Evolutionary conservation across 805 yeast species (phyloP), one percentile per base, ranked within the genome.

Genomic region (Blastobotrys americana): DNA sequence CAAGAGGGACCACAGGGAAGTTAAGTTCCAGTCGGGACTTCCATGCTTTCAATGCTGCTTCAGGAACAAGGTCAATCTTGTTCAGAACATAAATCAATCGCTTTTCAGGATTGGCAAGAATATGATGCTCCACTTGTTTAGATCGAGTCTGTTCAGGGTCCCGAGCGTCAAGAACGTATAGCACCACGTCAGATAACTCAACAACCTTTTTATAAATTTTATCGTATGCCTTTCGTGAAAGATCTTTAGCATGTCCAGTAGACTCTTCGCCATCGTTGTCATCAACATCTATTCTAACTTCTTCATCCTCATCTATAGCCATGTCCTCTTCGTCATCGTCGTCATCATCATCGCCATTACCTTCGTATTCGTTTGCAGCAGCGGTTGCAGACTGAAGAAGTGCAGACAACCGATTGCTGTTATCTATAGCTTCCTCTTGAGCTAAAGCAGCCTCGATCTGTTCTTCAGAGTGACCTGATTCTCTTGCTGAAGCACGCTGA

Each of bases 81-180:
- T 93, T 93, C 55, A 93, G 69, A 37, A 90, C 76, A 55, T 88
- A 76, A 45, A 93, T 84, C 51, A 93, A 73, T 59, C 97, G 77
- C 65, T 93, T 93, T 43, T 80, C 79, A 48, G 84, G 84, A 55
- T 78, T 76, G 58, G 81, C 82, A 48, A 89, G 67, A 38, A 93
- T 87, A 2, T 94, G 85, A 61, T 86, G 84, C 70, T 93, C 98
- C 35, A 93, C 89, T 60, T 79, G 86, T 61, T 80, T 78, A 5
- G 97, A 88, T 60, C 98, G 78, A 2, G 97, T 90, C 16, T 87
- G 81, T 64, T 86, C 95, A 44, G 98, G 98, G 65, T 93, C 96
- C 65, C 98, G 81, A 1, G 98, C 96, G 67, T 90, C 98, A 59
- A 90, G 69, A n/a, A 90, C 96, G 59, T 93, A 90, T 45, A 89